These are phyloP conservation scores for Dissophora ornata DNA, from an alignment of 192 early-diverging fungal genomes.

Conservation along the genomic window DNA sequence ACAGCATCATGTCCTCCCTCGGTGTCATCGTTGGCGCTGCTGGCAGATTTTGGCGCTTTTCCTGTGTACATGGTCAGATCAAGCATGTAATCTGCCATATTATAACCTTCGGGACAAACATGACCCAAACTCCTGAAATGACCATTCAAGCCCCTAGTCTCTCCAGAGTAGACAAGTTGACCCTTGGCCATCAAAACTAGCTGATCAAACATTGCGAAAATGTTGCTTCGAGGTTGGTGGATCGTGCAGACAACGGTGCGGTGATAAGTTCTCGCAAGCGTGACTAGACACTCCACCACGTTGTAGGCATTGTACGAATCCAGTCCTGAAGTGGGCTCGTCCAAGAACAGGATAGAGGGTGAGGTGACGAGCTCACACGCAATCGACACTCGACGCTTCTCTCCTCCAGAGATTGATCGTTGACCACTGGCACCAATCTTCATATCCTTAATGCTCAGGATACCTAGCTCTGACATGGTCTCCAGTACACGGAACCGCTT, in stretches of 20 bases:
- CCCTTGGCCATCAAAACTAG: slow-evolving; percentile 88
- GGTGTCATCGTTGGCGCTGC: not conserved
- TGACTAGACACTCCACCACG: slow-evolving; percentile 90
- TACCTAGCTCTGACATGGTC: slow-evolving; percentile 88
- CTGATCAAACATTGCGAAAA: slow-evolving; percentile 92
- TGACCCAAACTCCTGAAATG: slow-evolving; percentile 85
- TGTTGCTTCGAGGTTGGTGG: slow-evolving; percentile 94
- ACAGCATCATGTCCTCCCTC: slow-evolving; percentile 6
- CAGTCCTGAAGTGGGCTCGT: slow-evolving; percentile 86
- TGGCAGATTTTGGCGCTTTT: slow-evolving; percentile 22
- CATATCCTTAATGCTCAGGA: slow-evolving; percentile 84
- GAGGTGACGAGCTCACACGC: slow-evolving; percentile 95
- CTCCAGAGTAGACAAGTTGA: slow-evolving; percentile 85
- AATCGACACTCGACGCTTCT: slow-evolving; percentile 93
- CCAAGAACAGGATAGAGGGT: slow-evolving; percentile 90
- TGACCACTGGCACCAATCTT: slow-evolving; percentile 75
- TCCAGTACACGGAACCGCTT: slow-evolving; percentile 81
- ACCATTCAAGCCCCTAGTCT: slow-evolving; percentile 66
- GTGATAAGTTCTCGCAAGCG: slow-evolving; percentile 70
- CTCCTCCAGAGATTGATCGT: slow-evolving; percentile 92
- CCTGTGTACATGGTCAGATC: slow-evolving; percentile 74
- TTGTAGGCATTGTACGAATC: slow-evolving; percentile 95
- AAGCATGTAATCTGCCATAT: slow-evolving; percentile 90
- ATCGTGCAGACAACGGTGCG: slow-evolving; percentile 93
- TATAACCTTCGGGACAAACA: slow-evolving; percentile 86